Base-by-base conservation (phyloP, 306 rosid species). In the Dalbergia oliveri region DNA sequence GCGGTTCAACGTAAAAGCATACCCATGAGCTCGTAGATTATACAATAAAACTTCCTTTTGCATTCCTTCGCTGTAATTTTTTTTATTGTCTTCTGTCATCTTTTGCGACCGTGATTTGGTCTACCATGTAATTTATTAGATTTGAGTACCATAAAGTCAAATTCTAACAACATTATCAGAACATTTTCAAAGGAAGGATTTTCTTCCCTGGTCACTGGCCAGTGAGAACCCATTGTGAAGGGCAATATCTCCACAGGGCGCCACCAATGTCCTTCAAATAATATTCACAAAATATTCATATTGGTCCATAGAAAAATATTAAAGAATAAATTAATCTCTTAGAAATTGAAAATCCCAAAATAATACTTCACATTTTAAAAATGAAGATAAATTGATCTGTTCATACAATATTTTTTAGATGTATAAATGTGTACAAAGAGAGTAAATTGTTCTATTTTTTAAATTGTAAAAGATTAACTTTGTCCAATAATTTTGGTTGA, bases 121-220 rank as follows among this genome's bases (percentile, higher is more conserved):
- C 61, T 33, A 19, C 11, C 53, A 65, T 5, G 59, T 50, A 31
- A 49, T 35, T 4, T 4, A 37, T 6, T 37, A 33, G 1, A 15
- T 72, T 79, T 67, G 72, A 66, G 34, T 45, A 21, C 26, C n/a
- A 6, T 43, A 73, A 86, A 86, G 91, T 88, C 92, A 86, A 89
- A 77, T 61, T 78, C 83, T 57, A 62, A 83, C 89, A 66, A 62
- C 86, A 76, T 65, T 61, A 1, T n/a, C 19, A 4, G 12, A 18
- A 64, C 21, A 72, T 26, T 66, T 76, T 83, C 61, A 71, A 80
- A 82, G 85, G 15, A 63, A 6, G 15, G 69, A 47, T 6, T 45
- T 58, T 12, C 6, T 15, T 50, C 53, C 53, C 12, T 11, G 23
- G 7, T n/a, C 16, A 10, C 7, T 37, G 6, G 34, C 76, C 60